Evolutionary conservation across 2,329 filamentous ascomycete genomes (phyloP), one percentile per base, ranked within the genome.

Genomic region (Ciborinia camelliae): DNA sequence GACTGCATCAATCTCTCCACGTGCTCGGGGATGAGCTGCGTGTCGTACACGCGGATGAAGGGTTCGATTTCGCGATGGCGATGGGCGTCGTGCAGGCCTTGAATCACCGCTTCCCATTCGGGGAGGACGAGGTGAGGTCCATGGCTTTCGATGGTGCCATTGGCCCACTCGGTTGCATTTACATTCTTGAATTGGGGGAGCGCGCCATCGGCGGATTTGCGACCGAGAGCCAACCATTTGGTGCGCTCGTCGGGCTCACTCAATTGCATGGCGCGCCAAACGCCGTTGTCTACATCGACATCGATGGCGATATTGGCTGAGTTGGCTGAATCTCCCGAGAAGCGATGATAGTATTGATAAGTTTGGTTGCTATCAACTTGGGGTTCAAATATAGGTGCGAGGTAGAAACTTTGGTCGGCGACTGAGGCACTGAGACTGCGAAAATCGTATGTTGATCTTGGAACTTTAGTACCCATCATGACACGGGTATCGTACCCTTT

Each of bases 401-500:
- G 48, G 12, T 62, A 62, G 30, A 62, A 65, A 5, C 28, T n/a
- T 35, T 47, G 63, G 12, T 62, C n/a, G 2, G 41, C n/a, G 6
- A 39, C 28, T n/a, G 35, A 39, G 9, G 20, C 6, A 32, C 41
- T 15, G 9, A 62, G 41, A 50, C 57, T 65, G 37, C 23, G 39
- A 10, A 61, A 8, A 48, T 47, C 15, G 37, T 62, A 60, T 43
- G 37, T n/a, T 23, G 43, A 35, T 48, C 9, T 12, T 35, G 39
- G 14, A 12, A 47, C 30, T 10, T 0, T 5, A 10, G 9, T 53
- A 53, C 68, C 53, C 68, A 71, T 70, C 9, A n/a, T 14, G 14
- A 69, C 53, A 30, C 69, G 63, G 4, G 59, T 68, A 18, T 71
- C 35, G n/a, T 67, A 64, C 1, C 66, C 67, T 30, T 62, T 50